A percentile compares a stretch with the other conserved stretches of the same genome.
These are phyloP conservation scores for Jackrogersella minutella DNA, from an alignment of 495 filamentous ascomycete species.

Conservation along the genomic window DNA sequence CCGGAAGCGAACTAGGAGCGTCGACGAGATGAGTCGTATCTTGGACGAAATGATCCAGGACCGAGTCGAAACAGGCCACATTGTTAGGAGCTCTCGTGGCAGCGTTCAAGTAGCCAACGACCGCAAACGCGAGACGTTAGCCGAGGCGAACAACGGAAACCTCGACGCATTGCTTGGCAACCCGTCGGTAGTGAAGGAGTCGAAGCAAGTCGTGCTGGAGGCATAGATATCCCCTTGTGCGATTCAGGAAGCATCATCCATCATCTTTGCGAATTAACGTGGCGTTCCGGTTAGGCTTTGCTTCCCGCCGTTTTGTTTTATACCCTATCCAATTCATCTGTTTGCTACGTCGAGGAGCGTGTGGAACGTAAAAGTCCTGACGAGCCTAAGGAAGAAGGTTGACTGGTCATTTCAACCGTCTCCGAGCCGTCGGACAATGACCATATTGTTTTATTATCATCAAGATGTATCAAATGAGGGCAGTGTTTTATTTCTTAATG, in stretches of 20 bases:
- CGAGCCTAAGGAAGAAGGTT: slow-evolving; percentile 39
- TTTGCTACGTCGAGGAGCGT: slow-evolving; percentile 41
- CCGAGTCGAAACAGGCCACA: slow-evolving; percentile 73
- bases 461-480: slow-evolving; percentile 31
- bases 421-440: slow-evolving; percentile 37
- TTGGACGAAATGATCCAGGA: slow-evolving; percentile 95
- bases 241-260: slow-evolving; percentile 33
- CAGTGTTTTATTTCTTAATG: slow-evolving; percentile 25
- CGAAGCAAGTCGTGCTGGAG: slow-evolving; percentile 46
- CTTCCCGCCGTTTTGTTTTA: slow-evolving; percentile 43
- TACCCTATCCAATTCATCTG: slow-evolving; percentile 43
- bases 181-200: slow-evolving; percentile 41
- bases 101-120: slow-evolving; percentile 59
- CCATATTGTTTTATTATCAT: slow-evolving; percentile 42
- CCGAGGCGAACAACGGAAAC: slow-evolving; percentile 28
- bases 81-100: slow-evolving; percentile 66
- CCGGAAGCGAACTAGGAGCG: slow-evolving; percentile 69
- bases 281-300: slow-evolving; percentile 44
- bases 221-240: slow-evolving; percentile 43
- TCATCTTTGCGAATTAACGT: slow-evolving; percentile 42
- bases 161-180: slow-evolving; percentile 49
- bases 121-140: slow-evolving; percentile 37
- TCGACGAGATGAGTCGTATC: slow-evolving; percentile 89
- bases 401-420: slow-evolving; percentile 36
- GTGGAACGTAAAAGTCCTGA: slow-evolving; percentile 45